Evolutionary conservation across 371 early-diverging fungal genomes (phyloP), one percentile per base, ranked within the genome.

Genomic region (Zancudomyces culisetae): DNA sequence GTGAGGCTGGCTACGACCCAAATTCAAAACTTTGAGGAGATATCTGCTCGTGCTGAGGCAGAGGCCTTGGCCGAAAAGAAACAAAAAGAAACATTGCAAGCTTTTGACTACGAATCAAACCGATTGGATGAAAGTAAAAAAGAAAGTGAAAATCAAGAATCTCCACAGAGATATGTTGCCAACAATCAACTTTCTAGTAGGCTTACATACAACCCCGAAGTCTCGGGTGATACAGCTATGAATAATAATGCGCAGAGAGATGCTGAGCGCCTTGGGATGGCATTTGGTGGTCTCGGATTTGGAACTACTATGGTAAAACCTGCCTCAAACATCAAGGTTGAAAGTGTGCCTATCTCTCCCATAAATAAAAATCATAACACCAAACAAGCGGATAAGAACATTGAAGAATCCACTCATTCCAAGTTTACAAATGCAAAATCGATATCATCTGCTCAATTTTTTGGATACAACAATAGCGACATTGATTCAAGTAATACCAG

Each of bases 1-100:
- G 79, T 80, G 58, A 83, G 80, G 52, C 68, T 88, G 15, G 90
- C 89, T 10, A 80, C 81, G 27, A 84, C 83, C 61, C 74, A 77
- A 26, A 81, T 81, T 27, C 72, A 79, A 57, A 85, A 84, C 63
- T 94, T 93, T 72, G 96, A 90, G 46, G 90, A 83, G 58, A 90
- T 87, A 1, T 91, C 88, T 55, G 83, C 88, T 13, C 74, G 76
- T 27, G 96, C 94, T 2, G 85, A 85, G 58, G 80, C 78, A 52
- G 90, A 86, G 60, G 81, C 79, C 22, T 85, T 82, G 42, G 67
- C 62, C 13, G 62, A 61, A 29, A 68, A 68, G 56, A 57, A 59
- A 19, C 49, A 52, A 22, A 57, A 63, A 47, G 59, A 58, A 3
- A 57, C 55, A 51, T 57, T 61, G 6, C 10, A 35, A 35, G 35